Evolutionary conservation across 208 protist genomes (phyloP).

Genomic region (Acanthamoeba castellanii): DNA sequence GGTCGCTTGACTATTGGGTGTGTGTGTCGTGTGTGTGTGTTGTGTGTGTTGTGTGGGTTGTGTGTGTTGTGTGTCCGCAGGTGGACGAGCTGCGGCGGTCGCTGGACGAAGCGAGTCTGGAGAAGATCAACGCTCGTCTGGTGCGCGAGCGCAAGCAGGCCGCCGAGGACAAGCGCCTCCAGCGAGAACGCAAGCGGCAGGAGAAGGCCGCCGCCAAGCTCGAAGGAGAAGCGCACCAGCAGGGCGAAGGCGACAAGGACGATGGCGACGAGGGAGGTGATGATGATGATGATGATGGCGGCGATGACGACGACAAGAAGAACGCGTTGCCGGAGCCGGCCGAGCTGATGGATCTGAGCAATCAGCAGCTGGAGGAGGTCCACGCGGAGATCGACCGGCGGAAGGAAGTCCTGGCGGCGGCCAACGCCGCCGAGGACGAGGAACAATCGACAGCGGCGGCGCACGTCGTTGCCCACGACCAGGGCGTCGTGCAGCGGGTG

Average conservation of each 20-base stretch:
- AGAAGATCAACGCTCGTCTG: slow-evolving; percentile 1
- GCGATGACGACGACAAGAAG: neutral
- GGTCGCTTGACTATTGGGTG: neutral
- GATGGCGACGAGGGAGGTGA: neutral
- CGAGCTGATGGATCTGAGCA: slow-evolving; percentile 54
- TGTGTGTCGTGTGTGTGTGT: no score
- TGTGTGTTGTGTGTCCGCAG: neutral
- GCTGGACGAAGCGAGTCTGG: slow-evolving; percentile 19
- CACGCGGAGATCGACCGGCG: neutral
- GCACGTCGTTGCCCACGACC: no score
- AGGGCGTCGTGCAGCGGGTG: neutral
- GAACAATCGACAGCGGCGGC: neutral
- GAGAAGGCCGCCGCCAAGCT: neutral
- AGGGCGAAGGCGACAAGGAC: neutral
- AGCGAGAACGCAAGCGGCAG: neutral
- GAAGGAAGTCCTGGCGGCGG: neutral
- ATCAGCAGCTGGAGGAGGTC: slow-evolving; percentile 9
- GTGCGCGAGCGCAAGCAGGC: neutral
- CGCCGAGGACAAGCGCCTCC: neutral
- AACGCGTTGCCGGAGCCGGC: neutral
- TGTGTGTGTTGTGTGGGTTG: neutral
- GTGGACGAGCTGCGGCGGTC: slow-evolving; percentile 9
- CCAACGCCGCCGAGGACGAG: neutral
- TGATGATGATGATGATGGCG: slow-evolving; percentile 6
- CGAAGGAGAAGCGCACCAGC: neutral